Percentiles rank a stretch among this genome's conserved stretches.
These are phyloP conservation scores for Hordeum pubiflorum DNA, from an alignment of 202 grass and related monocot species.

Conservation along the genomic window DNA sequence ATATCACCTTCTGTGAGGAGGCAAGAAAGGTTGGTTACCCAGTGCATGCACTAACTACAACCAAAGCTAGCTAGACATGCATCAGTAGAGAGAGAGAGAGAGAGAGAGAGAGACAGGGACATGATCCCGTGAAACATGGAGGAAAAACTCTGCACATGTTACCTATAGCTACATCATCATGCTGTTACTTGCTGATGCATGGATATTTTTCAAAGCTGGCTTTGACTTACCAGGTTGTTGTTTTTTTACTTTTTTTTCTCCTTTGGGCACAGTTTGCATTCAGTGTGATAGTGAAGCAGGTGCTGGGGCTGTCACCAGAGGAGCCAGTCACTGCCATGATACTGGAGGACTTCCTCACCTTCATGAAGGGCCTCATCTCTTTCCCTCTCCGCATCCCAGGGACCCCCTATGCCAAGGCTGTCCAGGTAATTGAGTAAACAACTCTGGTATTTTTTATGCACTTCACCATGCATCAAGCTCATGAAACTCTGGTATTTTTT, in stretches of 20 bases:
- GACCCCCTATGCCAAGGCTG: slow-evolving; percentile 74
- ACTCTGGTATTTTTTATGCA: neutral
- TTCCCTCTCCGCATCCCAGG: slow-evolving; percentile 82
- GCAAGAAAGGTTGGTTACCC: slow-evolving; percentile 59
- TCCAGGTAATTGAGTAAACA: slow-evolving; percentile 25
- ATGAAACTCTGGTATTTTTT: neutral
- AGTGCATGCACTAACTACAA: neutral
- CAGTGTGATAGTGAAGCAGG: slow-evolving; percentile 97
- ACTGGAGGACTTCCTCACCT: slow-evolving; percentile 81
- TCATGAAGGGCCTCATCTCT: slow-evolving; percentile 94
- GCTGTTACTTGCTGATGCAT: neutral
- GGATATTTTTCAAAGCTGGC: slow-evolving; percentile 14
- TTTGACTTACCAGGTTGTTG: slow-evolving; percentile 12
- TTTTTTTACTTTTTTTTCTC: too few relatives aligned
- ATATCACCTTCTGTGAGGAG: slow-evolving; percentile 59
- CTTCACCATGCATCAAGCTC: neutral
- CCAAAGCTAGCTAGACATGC: neutral
- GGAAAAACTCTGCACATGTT: slow-evolving; percentile 23
- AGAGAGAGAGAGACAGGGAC: neutral
- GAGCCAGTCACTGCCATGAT: slow-evolving; percentile 59
- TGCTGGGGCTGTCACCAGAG: slow-evolving; percentile 69
- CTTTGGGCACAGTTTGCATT: slow-evolving; percentile 65
- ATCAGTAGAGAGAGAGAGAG: neutral
- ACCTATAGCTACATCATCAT: slow-evolving; percentile 3
- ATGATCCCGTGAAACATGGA: slow-evolving; percentile 29